These are phyloP conservation scores for Plasmodium berghei DNA, from an alignment of 169 alveolate species.

Conservation along the genomic window DNA sequence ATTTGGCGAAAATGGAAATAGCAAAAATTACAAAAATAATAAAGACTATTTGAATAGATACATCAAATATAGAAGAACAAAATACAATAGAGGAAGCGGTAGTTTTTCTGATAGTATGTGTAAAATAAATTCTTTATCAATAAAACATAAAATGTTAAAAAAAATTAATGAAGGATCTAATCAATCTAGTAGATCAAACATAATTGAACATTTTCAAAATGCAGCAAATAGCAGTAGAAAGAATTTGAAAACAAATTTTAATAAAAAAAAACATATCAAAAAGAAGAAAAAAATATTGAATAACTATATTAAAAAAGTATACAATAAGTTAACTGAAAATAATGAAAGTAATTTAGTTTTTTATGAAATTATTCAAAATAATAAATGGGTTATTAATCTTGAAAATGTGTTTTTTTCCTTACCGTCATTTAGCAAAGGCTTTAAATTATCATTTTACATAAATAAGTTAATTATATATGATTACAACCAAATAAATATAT, in stretches of 20 bases:
- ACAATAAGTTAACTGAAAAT: conserved; percentile 36
- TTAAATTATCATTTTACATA: conserved; percentile 43
- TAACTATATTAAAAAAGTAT: conserved; percentile 38
- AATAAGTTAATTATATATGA: conserved; percentile 64
- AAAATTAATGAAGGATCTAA: background rate
- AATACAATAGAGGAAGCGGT: background rate
- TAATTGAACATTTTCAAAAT: too few relatives aligned
- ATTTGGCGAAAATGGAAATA: too few relatives aligned
- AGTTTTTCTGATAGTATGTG: conserved; percentile 50
- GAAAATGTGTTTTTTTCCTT: conserved; percentile 37
- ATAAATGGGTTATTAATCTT: conserved; percentile 30
- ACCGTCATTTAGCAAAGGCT: conserved; percentile 44
- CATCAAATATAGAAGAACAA: conserved; percentile 1
- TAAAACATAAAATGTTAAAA: conserved; percentile 13
- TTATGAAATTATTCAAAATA: conserved; percentile 41
- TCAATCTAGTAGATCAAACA: too few relatives aligned
- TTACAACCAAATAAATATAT: conserved; percentile 55
- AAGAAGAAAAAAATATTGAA: conserved; percentile 22
- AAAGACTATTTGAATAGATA: background rate
- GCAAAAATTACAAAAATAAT: background rate
- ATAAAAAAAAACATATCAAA: conserved; percentile 3
- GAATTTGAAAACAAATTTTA: background rate
- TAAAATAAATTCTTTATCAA: conserved; percentile 14
- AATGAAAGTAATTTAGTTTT: conserved; percentile 17
- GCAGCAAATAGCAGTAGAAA: too few relatives aligned